Base-by-base conservation (phyloP, 805 yeast genomes). In the Candida verbasci region DNA sequence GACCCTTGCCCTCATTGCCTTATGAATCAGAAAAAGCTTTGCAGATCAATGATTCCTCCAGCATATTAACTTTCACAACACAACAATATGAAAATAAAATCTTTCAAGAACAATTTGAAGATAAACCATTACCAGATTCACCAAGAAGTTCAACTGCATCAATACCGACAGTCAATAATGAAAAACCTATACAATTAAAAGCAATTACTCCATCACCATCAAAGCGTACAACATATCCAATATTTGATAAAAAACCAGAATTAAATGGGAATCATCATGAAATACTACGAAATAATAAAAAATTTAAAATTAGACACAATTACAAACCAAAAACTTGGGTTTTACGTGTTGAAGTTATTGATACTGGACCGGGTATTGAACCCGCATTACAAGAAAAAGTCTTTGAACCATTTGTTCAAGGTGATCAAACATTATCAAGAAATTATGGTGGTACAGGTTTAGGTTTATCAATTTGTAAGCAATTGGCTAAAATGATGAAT, bases 291-390 rank as follows among this genome's bases (percentile, higher is more conserved):
- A 55, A 64, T 34, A 54, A 58, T 37, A 61, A 63, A 46, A 54
- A 53, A 0, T 66, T 48, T 46, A 53, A 50, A 29, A 53, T 64
- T 38, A 51, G 64, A 31, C 57, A 58, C 24, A 44, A 64, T 30
- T 60, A 57, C 31, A 55, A 57, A 27, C 67, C 71, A 6, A 65
- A 64, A 43, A 53, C 63, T 11, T 78, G 84, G 81, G 82, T 70
- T 1, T 52, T 81, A 23, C 80, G 80, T 43, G 74, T 89, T 31
- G 77, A 78, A 40, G 77, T 74, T 9, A 52, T 60, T 18, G 80
- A 74, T 42, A 67, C 78, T 0, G 80, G 80, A 7, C 71, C 73
- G 27, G 80, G 80, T 1, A 74, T 75, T 20, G 74, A 76, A 3
- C 54, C 56, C 24, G 63, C 56, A 29, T 61, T 73, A 3, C 50